These are phyloP conservation scores for Tricholoma saponaceum DNA, from an alignment of 768 basidiomycete genomes.

Conservation along the genomic window DNA sequence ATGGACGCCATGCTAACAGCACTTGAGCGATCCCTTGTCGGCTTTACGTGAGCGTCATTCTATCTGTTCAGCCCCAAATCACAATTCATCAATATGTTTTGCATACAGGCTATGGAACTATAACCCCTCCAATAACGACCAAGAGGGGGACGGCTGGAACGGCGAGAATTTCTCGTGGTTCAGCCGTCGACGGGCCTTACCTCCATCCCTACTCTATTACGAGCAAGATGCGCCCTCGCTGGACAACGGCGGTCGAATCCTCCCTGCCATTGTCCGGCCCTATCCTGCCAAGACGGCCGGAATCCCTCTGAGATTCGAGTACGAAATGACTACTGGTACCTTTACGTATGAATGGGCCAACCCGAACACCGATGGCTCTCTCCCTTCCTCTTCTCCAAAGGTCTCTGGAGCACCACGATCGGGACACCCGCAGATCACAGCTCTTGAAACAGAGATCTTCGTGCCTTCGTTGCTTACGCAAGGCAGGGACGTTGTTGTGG, in stretches of 20 bases:
- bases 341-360: slow-evolving; percentile 66
- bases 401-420: slow-evolving; percentile 35
- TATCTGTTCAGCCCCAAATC: background rate
- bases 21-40: slow-evolving; percentile 70
- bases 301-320: slow-evolving; percentile 67
- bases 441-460: slow-evolving; percentile 82
- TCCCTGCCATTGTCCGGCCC: slow-evolving; percentile 79
- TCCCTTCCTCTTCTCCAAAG: slow-evolving; percentile 9
- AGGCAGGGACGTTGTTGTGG: slow-evolving; percentile 53
- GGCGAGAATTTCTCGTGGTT: slow-evolving; percentile 99
- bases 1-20: slow-evolving; percentile 91
- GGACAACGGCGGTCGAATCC: slow-evolving; percentile 79
- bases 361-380: slow-evolving; percentile 17
- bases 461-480: slow-evolving; percentile 60
- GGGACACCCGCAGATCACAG: slow-evolving; percentile 35
- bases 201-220: slow-evolving; percentile 48
- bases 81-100: background rate
- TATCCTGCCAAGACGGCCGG: slow-evolving; percentile 91
- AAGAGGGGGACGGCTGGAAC: slow-evolving; percentile 85
- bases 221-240: slow-evolving; percentile 64
- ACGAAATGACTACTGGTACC: slow-evolving; percentile 71
- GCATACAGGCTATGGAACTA: slow-evolving; percentile 84
- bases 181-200: slow-evolving; percentile 56
- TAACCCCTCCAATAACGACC: slow-evolving; percentile 82
- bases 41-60: slow-evolving; percentile 70